A percentile compares a stretch with the other conserved stretches of the same genome.
These are phyloP conservation scores for Harringtonia lauricola DNA, from an alignment of 2,329 filamentous ascomycete genomes.

Conservation along the genomic window DNA sequence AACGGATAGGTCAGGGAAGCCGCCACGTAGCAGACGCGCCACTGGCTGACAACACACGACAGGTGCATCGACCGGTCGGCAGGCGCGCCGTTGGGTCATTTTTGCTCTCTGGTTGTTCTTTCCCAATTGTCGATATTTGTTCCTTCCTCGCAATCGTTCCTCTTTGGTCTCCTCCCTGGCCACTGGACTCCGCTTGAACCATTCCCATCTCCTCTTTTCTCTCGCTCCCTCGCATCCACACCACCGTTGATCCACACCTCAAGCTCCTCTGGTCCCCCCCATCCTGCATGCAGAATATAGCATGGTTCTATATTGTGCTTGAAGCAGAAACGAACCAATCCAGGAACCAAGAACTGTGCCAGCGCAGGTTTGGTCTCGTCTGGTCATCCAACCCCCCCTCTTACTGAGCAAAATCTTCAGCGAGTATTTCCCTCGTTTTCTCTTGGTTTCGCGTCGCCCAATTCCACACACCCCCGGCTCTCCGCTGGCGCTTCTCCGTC, in stretches of 20 bases:
- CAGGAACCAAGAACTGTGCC: background rate
- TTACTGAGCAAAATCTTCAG: background rate
- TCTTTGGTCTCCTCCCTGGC: background rate
- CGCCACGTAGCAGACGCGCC: constrained; percentile 12
- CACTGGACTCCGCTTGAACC: no score
- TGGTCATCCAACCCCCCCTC: background rate
- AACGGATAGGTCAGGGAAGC: constrained; percentile 6
- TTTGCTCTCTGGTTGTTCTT: background rate
- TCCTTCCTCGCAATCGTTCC: background rate
- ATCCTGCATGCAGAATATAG: background rate
- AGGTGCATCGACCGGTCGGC: background rate
- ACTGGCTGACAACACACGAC: background rate
- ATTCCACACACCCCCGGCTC: no score
- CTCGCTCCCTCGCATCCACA: background rate
- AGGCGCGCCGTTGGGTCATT: background rate
- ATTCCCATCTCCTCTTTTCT: no score
- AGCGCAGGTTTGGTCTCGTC: background rate
- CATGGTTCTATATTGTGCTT: background rate
- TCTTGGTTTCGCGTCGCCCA: background rate
- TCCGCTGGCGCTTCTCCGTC: no score
- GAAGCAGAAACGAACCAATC: background rate
- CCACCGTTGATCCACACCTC: background rate
- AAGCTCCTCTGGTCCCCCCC: background rate
- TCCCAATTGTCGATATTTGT: background rate
- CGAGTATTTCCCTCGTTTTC: background rate